Conservation (phyloP, 768 basidiomycete genomes). For the Kwoniella bestiolae region DNA sequence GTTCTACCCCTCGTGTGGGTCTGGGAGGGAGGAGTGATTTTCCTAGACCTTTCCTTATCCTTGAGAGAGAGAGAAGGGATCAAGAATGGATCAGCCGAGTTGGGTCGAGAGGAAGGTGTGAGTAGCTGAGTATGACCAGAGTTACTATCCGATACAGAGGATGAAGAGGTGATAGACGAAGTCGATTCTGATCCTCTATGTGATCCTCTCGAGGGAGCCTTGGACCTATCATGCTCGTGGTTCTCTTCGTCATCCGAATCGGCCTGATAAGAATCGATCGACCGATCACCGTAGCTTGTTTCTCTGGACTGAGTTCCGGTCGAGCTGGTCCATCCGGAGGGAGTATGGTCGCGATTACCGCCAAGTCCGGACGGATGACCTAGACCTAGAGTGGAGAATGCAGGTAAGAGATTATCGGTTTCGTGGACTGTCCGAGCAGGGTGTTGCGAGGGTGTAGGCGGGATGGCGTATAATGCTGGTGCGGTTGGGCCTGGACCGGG, state of each 20-base stretch:
- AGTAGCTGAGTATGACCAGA: constrained; percentile 44
- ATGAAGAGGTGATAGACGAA: constrained; percentile 32
- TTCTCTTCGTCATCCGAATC: constrained; percentile 7
- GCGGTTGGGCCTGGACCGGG: constrained; percentile 30
- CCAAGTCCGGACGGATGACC: constrained; percentile 7
- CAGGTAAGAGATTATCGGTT: constrained; percentile 8
- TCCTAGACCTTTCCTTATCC: constrained; percentile 6
- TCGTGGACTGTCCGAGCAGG: background rate
- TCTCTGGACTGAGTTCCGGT: constrained; percentile 11
- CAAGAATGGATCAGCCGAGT: constrained; percentile 43
- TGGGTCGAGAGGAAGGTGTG: constrained; percentile 45
- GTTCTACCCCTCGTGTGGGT: constrained; percentile 22
- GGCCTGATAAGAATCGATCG: background rate
- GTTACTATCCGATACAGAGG: constrained; percentile 33
- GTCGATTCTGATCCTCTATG: constrained; percentile 32
- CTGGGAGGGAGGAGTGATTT: constrained; percentile 14
- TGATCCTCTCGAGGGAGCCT: constrained; percentile 14
- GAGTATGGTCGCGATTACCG: background rate
- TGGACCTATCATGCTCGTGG: constrained; percentile 3
- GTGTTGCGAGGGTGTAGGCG: constrained; percentile 42
- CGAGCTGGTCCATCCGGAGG: constrained; percentile 26
- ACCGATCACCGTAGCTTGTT: constrained; percentile 5
- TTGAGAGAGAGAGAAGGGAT: constrained; percentile 15
- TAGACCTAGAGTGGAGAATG: constrained; percentile 15
- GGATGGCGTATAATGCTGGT: constrained; percentile 46